Evolutionary conservation across 371 early-diverging fungal species (phyloP).

Genomic region (Zancudomyces culisetae): DNA sequence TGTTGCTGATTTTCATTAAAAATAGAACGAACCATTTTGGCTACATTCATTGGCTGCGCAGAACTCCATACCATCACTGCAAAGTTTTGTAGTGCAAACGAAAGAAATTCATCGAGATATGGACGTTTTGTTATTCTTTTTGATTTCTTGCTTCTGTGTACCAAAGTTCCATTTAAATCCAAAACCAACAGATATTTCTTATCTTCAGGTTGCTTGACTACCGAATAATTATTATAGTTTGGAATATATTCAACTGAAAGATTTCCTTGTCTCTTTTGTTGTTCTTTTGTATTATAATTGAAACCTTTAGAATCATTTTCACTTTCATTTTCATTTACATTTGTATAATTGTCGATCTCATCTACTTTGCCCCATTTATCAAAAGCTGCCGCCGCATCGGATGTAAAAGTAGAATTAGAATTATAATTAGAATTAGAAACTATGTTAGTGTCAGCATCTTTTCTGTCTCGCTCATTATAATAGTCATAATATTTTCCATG

Average conservation of each 20-base stretch:
- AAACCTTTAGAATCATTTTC: too few species aligned
- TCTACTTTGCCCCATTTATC: too few species aligned
- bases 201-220: not conserved
- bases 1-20: slow-evolving; percentile 31
- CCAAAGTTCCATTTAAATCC: slow-evolving; percentile 55
- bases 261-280: not conserved
- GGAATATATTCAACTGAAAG: not conserved
- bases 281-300: too few species aligned
- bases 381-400: too few species aligned
- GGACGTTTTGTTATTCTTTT: slow-evolving; percentile 32
- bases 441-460: too few species aligned
- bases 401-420: too few species aligned
- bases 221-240: not conserved
- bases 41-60: slow-evolving; percentile 37
- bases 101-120: slow-evolving; percentile 30
- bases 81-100: slow-evolving; percentile 38
- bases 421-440: too few species aligned
- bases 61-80: slow-evolving; percentile 64
- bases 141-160: slow-evolving; percentile 12
- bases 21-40: slow-evolving; percentile 29
- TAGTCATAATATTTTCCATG: too few species aligned
- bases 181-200: slow-evolving; percentile 32
- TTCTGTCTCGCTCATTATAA: too few species aligned
- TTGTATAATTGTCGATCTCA: too few species aligned
- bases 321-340: too few species aligned